These are phyloP conservation scores for Tolypocladium album DNA, from an alignment of 2,329 filamentous ascomycete species.

Conservation along the genomic window DNA sequence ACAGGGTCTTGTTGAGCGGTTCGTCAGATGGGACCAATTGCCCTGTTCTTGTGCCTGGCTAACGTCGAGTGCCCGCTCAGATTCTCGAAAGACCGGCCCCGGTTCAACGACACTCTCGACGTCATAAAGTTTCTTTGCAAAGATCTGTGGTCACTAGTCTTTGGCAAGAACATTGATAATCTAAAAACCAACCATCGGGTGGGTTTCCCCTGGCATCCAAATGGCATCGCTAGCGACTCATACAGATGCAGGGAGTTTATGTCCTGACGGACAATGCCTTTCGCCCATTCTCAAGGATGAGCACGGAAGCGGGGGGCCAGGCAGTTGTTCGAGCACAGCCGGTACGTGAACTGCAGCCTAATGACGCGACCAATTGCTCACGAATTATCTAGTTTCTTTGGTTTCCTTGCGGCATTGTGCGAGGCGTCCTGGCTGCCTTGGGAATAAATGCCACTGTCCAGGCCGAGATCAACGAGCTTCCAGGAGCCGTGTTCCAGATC, in stretches of 20 bases:
- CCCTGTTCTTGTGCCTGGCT: neutral
- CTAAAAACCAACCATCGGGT: conserved; percentile 95
- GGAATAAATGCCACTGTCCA: conserved; percentile 87
- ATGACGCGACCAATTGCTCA: conserved; percentile 4
- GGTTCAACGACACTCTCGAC: conserved; percentile 85
- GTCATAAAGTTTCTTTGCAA: conserved; percentile 99
- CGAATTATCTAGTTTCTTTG: conserved; percentile 62
- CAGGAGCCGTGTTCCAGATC: conserved; percentile 89
- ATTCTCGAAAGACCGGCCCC: conserved; percentile 73
- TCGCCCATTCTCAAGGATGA: conserved; percentile 82
- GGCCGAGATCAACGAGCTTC: conserved; percentile 79
- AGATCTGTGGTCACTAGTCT: conserved; percentile 90
- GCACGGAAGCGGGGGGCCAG: conserved; percentile 64
- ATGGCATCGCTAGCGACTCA: conserved; percentile 2
- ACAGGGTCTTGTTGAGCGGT: conserved; percentile 86
- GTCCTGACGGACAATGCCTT: conserved; percentile 91
- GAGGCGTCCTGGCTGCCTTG: conserved; percentile 84
- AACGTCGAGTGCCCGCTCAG: conserved; percentile 26
- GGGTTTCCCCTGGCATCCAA: conserved; percentile 12
- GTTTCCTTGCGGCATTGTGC: conserved; percentile 88
- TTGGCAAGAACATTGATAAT: conserved; percentile 96
- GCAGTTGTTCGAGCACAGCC: conserved; percentile 67
- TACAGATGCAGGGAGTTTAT: conserved; percentile 63
- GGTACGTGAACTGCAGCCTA: conserved; percentile 37
- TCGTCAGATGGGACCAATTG: conserved; percentile 13